These are phyloP conservation scores for Furcasterigmium furcatum DNA, from an alignment of 2,329 filamentous ascomycete species.

Conservation along the genomic window DNA sequence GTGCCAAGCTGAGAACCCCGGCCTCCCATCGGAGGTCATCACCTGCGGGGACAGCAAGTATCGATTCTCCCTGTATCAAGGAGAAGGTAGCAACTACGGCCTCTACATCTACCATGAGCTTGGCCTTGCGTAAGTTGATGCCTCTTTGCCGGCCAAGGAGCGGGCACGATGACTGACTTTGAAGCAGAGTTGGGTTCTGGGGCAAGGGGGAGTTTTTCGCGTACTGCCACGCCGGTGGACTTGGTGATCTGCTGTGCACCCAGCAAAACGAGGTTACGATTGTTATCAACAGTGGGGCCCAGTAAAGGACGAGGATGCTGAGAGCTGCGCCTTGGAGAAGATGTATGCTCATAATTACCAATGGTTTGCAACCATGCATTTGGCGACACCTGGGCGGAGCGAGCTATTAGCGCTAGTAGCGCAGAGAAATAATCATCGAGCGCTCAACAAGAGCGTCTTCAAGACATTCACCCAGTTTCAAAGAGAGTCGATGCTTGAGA, in stretches of 20 bases:
- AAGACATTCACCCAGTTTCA: too few relatives aligned
- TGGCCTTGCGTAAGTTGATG: constrained; percentile 15
- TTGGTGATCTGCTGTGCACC: constrained; percentile 13
- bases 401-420: too few relatives aligned
- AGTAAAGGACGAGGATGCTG: neutral
- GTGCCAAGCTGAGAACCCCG: constrained; percentile 11
- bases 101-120: constrained; percentile 19
- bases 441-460: too few relatives aligned
- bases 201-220: constrained; percentile 14
- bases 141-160: neutral
- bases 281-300: constrained; percentile 10
- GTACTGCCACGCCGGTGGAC: constrained; percentile 16
- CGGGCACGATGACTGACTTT: neutral
- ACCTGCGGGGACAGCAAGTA: constrained; percentile 23
- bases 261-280: constrained; percentile 14
- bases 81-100: constrained; percentile 11
- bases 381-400: too few relatives aligned
- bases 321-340: too few relatives aligned
- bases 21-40: constrained; percentile 15
- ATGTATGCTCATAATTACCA: too few relatives aligned
- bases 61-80: constrained; percentile 19
- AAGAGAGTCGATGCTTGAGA: too few relatives aligned
- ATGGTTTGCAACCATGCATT: too few relatives aligned
- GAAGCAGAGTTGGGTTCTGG: constrained; percentile 8
- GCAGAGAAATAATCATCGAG: too few relatives aligned